Percentiles rank a stretch among this genome's conserved stretches.
Conservation (phyloP, 371 early-diverging fungal genomes). For the Apophysomyces elegans region DNA sequence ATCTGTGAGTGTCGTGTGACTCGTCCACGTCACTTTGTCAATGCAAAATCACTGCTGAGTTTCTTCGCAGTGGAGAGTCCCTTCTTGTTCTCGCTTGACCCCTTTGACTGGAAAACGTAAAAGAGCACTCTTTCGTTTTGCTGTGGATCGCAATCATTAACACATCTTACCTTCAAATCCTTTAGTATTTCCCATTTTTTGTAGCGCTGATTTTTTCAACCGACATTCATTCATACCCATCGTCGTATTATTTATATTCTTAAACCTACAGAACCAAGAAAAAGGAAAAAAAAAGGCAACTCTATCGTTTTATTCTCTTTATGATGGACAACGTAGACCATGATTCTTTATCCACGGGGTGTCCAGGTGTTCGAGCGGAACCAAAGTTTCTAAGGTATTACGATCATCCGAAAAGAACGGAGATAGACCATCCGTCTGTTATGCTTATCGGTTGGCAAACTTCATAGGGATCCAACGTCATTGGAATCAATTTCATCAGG, state of each 20-base stretch:
- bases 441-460: not conserved
- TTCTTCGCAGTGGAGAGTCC: not conserved
- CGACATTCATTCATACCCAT: slow-evolving; percentile 9
- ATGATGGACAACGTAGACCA: slow-evolving; percentile 7
- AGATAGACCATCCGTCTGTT: not conserved
- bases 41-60: slow-evolving; percentile 1
- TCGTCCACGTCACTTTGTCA: slow-evolving; percentile 8
- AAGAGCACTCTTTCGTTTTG: not conserved
- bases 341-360: slow-evolving; percentile 20
- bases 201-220: not conserved
- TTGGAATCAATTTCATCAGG: slow-evolving; percentile 64
- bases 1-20: not conserved
- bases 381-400: slow-evolving; percentile 50
- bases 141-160: not conserved
- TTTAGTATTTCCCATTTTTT: not conserved
- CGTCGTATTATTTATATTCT: not conserved
- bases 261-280: not conserved
- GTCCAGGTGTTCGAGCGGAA: slow-evolving; percentile 54
- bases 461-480: slow-evolving; percentile 60
- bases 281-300: not conserved
- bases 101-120: slow-evolving; percentile 11
- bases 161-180: not conserved
- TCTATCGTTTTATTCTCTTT: not conserved
- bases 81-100: slow-evolving; percentile 11
- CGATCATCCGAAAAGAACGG: not conserved